A percentile compares a stretch with the other conserved stretches of the same genome.
phyloP scores from a whole-genome alignment of 371 early-diverging fungal species.

The Rhizomucor pusillus region DNA sequence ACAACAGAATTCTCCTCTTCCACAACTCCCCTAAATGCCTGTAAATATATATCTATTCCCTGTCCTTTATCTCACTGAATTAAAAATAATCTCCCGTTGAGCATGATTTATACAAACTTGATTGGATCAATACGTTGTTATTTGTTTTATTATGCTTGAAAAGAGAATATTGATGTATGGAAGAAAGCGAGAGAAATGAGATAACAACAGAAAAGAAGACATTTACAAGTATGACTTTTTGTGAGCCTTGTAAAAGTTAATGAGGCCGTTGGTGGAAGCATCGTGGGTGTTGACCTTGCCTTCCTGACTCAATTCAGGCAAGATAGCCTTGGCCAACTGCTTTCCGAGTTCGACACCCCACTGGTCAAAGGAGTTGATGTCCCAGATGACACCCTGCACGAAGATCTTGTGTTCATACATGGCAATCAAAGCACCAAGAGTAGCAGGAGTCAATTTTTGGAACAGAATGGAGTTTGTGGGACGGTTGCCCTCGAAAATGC shows the following conservation, averaged over 20 bases:
- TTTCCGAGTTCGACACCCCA: slow-evolving; percentile 99
- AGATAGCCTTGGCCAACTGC: slow-evolving; percentile 95
- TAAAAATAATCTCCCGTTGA: no score
- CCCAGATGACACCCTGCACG: slow-evolving; percentile 97
- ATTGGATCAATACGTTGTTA: not conserved
- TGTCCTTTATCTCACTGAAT: no score
- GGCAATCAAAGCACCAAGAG: slow-evolving; percentile 93
- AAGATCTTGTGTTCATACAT: slow-evolving; percentile 99
- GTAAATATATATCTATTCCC: no score
- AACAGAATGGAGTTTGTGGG: slow-evolving; percentile 97
- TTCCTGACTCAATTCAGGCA: slow-evolving; percentile 74
- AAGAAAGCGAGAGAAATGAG: not conserved
- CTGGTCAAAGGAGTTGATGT: slow-evolving; percentile 97
- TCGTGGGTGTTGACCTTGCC: slow-evolving; percentile 75
- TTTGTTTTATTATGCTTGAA: not conserved
- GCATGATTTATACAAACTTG: no score
- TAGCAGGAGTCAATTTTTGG: slow-evolving; percentile 90
- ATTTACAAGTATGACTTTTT: slow-evolving; percentile 34
- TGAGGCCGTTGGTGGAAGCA: slow-evolving; percentile 90
- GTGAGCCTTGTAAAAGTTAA: slow-evolving; percentile 80
- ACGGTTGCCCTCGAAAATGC: slow-evolving; percentile 94
- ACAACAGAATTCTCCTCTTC: not conserved
- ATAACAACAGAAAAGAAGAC: not conserved
- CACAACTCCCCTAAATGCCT: no score
- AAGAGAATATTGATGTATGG: slow-evolving; percentile 1